Evolutionary conservation across 2,329 filamentous ascomycete genomes (phyloP).

Genomic region (Penicillium sp.): DNA sequence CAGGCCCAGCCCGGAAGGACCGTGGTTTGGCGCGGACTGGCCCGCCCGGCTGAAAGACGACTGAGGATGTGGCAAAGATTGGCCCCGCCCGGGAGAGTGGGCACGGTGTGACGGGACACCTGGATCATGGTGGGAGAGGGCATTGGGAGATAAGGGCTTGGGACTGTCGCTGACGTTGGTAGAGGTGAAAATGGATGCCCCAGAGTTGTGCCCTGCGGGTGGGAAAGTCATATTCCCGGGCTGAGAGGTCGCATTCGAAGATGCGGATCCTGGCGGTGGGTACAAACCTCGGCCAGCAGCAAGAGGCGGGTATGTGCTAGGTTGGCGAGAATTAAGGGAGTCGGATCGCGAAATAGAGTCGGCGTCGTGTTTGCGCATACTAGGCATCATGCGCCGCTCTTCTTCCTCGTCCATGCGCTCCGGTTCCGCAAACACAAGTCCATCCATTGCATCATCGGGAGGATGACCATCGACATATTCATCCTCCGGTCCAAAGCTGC

Average conservation of each 20-base stretch:
- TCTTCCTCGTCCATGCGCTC: constrained; percentile 48
- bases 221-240: constrained; percentile 37
- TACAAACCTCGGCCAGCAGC: constrained; percentile 55
- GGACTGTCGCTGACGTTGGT: constrained; percentile 77
- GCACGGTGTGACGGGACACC: constrained; percentile 37
- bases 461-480: constrained; percentile 51
- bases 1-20: constrained; percentile 28
- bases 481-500: constrained; percentile 72
- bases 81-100: constrained; percentile 41
- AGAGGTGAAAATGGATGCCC: constrained; percentile 62
- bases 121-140: constrained; percentile 36
- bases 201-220: constrained; percentile 36
- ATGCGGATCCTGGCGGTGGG: constrained; percentile 54
- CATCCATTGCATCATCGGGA: constrained; percentile 57
- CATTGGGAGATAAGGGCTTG: constrained; percentile 61
- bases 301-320: constrained; percentile 71
- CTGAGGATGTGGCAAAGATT: constrained; percentile 38
- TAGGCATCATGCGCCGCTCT: constrained; percentile 55
- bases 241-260: constrained; percentile 50
- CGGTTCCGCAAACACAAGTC: constrained; percentile 53
- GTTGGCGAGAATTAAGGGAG: constrained; percentile 58
- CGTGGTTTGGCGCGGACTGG: constrained; percentile 22
- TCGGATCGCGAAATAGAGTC: constrained; percentile 45
- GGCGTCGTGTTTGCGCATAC: constrained; percentile 66
- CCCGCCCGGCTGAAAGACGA: constrained; percentile 26